phyloP scores from a whole-genome alignment of 805 yeast genomes.

The Candida nemodendra region DNA sequence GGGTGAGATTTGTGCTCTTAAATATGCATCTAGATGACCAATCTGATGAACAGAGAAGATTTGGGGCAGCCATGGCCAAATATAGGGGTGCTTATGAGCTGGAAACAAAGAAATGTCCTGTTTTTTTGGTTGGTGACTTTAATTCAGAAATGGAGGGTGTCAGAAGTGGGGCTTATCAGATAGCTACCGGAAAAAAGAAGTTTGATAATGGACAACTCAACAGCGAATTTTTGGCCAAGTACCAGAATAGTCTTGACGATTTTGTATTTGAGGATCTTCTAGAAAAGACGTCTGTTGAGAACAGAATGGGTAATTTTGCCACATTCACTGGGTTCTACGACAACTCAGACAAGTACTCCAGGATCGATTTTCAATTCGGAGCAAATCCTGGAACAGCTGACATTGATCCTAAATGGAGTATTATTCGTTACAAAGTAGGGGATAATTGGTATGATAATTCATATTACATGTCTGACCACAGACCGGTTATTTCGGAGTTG shows the following conservation, averaged over 20 bases:
- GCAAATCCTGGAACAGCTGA: slow-evolving; percentile 22
- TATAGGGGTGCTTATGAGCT: slow-evolving; percentile 38
- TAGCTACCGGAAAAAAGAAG: slow-evolving; percentile 26
- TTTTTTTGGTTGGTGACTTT: slow-evolving; percentile 56
- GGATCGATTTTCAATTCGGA: slow-evolving; percentile 43
- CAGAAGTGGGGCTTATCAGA: slow-evolving; percentile 34
- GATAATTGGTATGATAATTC: slow-evolving; percentile 38
- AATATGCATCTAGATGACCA: slow-evolving; percentile 53
- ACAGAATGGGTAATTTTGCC: slow-evolving; percentile 34
- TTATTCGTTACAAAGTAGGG: slow-evolving; percentile 31
- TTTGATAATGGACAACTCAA: slow-evolving; percentile 13
- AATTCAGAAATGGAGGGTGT: slow-evolving; percentile 48
- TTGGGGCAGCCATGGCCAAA: slow-evolving; percentile 44
- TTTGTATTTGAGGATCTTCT: slow-evolving; percentile 32
- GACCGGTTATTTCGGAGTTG: slow-evolving; percentile 42
- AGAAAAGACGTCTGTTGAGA: slow-evolving; percentile 21
- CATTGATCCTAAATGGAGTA: slow-evolving; percentile 19
- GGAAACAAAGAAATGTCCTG: slow-evolving; percentile 32
- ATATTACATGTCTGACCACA: slow-evolving; percentile 43
- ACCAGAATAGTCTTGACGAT: slow-evolving; percentile 12
- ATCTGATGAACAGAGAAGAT: slow-evolving; percentile 44
- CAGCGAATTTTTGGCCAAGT: slow-evolving; percentile 22
- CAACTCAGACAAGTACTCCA: slow-evolving; percentile 19
- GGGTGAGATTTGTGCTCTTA: slow-evolving; percentile 36
- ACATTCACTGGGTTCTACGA: slow-evolving; percentile 42